Evolutionary conservation across 2,329 filamentous ascomycete genomes (phyloP).

Genomic region (Aspergillus alliaceus): DNA sequence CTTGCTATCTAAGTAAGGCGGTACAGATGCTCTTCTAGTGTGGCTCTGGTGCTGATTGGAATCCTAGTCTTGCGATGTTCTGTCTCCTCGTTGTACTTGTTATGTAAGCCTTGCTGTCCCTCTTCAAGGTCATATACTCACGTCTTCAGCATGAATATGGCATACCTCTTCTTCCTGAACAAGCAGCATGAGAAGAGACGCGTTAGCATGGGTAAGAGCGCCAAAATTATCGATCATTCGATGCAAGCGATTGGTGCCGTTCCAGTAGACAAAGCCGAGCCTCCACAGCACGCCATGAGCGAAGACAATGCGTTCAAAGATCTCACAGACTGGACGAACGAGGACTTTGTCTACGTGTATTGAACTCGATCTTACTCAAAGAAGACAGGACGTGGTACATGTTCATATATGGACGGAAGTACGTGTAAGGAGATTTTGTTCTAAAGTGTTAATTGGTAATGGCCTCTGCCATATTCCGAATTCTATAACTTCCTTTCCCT

Average conservation of each 20-base stretch:
- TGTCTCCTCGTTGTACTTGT: conserved; percentile 58
- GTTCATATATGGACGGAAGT: not conserved
- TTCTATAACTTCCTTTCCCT: too few relatives aligned
- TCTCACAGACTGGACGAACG: conserved; percentile 61
- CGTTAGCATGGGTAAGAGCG: conserved; percentile 60
- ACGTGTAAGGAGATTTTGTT: too few relatives aligned
- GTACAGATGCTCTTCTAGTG: too few relatives aligned
- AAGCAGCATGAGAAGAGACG: conserved; percentile 55
- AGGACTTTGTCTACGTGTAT: conserved; percentile 64
- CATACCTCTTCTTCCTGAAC: conserved; percentile 57
- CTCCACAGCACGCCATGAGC: conserved; percentile 25
- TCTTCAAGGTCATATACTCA: not conserved
- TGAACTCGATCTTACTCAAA: conserved; percentile 18
- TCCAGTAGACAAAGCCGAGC: conserved; percentile 28
- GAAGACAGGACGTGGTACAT: not conserved
- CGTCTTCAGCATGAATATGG: conserved; percentile 33
- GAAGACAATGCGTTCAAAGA: conserved; percentile 58
- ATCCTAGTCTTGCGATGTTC: conserved; percentile 56
- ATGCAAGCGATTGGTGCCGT: conserved; percentile 48
- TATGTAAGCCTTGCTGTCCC: conserved; percentile 26
- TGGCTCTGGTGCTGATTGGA: not conserved
- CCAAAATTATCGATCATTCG: conserved; percentile 58
- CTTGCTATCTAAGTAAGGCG: conserved; percentile 53
- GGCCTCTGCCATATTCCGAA: too few relatives aligned
- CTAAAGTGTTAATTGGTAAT: too few relatives aligned